Percentiles rank a stretch among this genome's conserved stretches.
phyloP scores from a whole-genome alignment of 371 early-diverging fungal genomes.

The Mortierella sp. region DNA sequence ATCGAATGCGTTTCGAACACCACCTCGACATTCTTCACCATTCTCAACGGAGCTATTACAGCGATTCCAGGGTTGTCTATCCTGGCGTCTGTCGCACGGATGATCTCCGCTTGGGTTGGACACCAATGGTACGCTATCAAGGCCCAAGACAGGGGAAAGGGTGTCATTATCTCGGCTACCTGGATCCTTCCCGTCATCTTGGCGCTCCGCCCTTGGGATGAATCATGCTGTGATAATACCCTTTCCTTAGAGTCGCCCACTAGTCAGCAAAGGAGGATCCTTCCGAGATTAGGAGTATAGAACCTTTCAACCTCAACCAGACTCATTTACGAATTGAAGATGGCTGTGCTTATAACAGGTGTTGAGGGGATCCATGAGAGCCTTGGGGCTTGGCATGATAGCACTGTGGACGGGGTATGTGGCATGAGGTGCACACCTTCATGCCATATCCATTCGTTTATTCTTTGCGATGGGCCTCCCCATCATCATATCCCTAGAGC shows the following conservation, averaged over 20 bases:
- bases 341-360: too few species aligned
- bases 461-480: too few species aligned
- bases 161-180: conserved; percentile 54
- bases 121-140: conserved; percentile 54
- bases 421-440: too few species aligned
- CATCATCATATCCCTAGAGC: too few species aligned
- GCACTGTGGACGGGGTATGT: too few species aligned
- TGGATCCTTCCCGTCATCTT: conserved; percentile 55
- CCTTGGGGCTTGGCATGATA: too few species aligned
- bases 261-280: conserved; percentile 3
- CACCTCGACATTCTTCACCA: conserved; percentile 44
- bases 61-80: conserved; percentile 33
- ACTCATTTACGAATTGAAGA: too few species aligned
- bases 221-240: conserved; percentile 6
- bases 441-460: too few species aligned
- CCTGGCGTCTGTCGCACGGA: conserved; percentile 40
- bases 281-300: too few species aligned
- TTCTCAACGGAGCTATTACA: conserved; percentile 31
- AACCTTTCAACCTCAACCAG: too few species aligned
- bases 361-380: too few species aligned
- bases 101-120: conserved; percentile 56
- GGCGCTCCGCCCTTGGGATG: conserved; percentile 52
- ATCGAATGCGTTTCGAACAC: conserved; percentile 50
- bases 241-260: not conserved
- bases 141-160: conserved; percentile 44